Conservation (phyloP, 208 protist species). For the Jaenimonas drosophilae region DNA sequence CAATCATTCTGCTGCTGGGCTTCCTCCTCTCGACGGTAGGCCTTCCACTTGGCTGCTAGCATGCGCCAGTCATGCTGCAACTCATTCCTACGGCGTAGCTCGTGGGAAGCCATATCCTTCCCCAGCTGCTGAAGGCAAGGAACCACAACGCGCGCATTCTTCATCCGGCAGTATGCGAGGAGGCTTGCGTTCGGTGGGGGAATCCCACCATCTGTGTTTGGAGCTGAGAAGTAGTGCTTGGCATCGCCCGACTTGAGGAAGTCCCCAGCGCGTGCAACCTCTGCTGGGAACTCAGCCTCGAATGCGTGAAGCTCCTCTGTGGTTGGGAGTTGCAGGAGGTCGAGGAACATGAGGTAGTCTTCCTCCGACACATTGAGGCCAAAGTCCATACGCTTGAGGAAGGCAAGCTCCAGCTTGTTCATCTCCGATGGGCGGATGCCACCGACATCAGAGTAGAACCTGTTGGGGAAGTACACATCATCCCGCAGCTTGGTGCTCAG, state of each 20-base stretch:
- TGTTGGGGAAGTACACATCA: constrained; percentile 89
- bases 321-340: constrained; percentile 21
- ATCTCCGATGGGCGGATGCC: constrained; percentile 81
- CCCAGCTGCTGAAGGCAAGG: too few relatives aligned
- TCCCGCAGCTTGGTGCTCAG: constrained; percentile 91
- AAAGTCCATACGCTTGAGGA: constrained; percentile 73
- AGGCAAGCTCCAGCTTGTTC: constrained; percentile 87
- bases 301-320: too few relatives aligned
- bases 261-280: too few relatives aligned
- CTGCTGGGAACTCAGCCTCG: too few relatives aligned
- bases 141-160: too few relatives aligned
- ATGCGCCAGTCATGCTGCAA: constrained; percentile 8
- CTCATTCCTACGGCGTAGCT: too few relatives aligned
- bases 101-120: too few relatives aligned
- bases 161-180: too few relatives aligned
- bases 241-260: too few relatives aligned
- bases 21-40: constrained; percentile 24
- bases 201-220: too few relatives aligned
- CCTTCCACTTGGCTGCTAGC: constrained; percentile 22
- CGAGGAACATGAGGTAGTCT: constrained; percentile 37
- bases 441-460: constrained; percentile 89
- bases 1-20: constrained; percentile 3
- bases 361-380: constrained; percentile 48
- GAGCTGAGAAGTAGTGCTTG: too few relatives aligned
- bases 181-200: too few relatives aligned